Base-by-base conservation (phyloP, 1,284 basidiomycete genomes). In the Melanopsichium pennsylvanicum region DNA sequence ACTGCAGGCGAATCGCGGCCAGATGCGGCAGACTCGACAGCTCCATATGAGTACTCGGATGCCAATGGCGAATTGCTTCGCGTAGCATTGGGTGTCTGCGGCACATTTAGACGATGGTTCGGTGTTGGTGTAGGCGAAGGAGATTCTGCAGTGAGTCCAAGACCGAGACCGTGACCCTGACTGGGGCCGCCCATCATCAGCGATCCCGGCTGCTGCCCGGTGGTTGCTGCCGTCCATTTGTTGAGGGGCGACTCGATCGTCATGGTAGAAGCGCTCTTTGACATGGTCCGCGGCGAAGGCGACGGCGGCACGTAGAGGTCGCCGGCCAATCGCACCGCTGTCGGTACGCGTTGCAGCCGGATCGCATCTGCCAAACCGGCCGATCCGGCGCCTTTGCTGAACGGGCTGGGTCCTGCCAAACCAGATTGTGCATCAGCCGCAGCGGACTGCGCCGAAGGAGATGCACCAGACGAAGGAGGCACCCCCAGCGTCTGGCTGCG, bases 311-410 rank as follows among this genome's bases (percentile, higher is more conserved):
- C 41, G 37, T 66, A 71, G 18, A 85, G 63, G 31, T 85, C 84
- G 12, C 83, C 82, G 0, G 85, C 85, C 32, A 84, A 59, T n/a
- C 84, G 77, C 2, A 86, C 84, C 8, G 83, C 82, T 1, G 84
- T 84, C 0, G 85, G 85, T 2, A 86, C 84, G 3, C 84, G 77
- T 58, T 85, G 85, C n/a, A 86, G 66, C 0, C 84, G 82, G 23
- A 86, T 84, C 5, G 83, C 82, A 23, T 83, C 81, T 4, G 81
- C 70, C 0, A 79, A 48, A 18, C 59, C 64, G 3, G 39, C 33
- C 5, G 48, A 39, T 16, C 43, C 42, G 18, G 23, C 32, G 15
- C 42, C 25, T 23, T 56, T 58, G 7, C 38, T 48, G 2, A 47
- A 58, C 11, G 70, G 48, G 15, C 58, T 57, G 3, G 67, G 62